These are phyloP conservation scores for Ploettnerulaceae sp. DNA, from an alignment of 2,329 filamentous ascomycete genomes.

Conservation along the genomic window DNA sequence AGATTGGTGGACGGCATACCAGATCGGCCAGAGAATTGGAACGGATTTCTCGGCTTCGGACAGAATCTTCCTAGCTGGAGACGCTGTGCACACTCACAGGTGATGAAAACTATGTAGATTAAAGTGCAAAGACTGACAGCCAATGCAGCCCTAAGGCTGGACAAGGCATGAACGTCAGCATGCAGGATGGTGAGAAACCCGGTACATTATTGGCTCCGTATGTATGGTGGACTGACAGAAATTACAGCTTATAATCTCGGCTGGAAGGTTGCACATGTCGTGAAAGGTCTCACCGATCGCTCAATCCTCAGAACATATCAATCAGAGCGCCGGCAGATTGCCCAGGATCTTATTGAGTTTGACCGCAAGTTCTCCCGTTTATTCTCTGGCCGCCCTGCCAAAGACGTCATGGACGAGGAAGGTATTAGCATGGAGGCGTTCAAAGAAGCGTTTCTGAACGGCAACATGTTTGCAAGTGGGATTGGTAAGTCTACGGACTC, in stretches of 20 bases:
- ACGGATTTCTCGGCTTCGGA: conserved; percentile 39
- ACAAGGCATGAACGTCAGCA: conserved; percentile 53
- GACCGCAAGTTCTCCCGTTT: conserved; percentile 53
- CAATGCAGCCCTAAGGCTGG: conserved; percentile 60
- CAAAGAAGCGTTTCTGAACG: conserved; percentile 55
- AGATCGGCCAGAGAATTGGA: conserved; percentile 55
- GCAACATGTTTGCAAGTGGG: conserved; percentile 58
- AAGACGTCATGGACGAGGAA: conserved; percentile 36
- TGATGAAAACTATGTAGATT: too few relatives aligned
- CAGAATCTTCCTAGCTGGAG: conserved; percentile 50
- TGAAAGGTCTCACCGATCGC: conserved; percentile 40
- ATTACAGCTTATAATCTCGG: conserved; percentile 52
- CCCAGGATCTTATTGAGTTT: conserved; percentile 61
- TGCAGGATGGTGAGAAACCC: conserved; percentile 47
- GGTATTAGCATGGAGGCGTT: conserved; percentile 60
- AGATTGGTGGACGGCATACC: conserved; percentile 58
- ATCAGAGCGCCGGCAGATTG: conserved; percentile 55
- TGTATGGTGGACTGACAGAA: too few relatives aligned
- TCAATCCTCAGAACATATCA: conserved; percentile 56
- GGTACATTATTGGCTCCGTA: not conserved
- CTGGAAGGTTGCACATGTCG: conserved; percentile 46
- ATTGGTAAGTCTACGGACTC: too few relatives aligned
- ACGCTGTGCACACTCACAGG: conserved; percentile 51
- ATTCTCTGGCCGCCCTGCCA: conserved; percentile 52
- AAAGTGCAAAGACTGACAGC: too few relatives aligned